Evolutionary conservation across 495 filamentous ascomycete genomes (phyloP), one percentile per base, ranked within the genome.

Genomic region (Aspergillus egyptiacus): DNA sequence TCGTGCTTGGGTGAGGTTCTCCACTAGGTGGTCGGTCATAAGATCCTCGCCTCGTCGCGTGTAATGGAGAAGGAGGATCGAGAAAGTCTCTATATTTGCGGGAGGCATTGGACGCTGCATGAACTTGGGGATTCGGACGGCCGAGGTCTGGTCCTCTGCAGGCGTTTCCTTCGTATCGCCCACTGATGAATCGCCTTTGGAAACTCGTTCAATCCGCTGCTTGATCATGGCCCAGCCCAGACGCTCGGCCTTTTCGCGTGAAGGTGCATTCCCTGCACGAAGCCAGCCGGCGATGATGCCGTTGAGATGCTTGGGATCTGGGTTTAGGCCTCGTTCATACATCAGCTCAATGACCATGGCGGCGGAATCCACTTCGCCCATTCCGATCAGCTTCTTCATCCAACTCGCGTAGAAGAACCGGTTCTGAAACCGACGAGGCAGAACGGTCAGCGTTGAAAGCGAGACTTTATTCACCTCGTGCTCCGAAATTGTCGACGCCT

Each of bases 351-450:
- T 69, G 11, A 89, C 85, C 31, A 79, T 69, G 28, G 77, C 78
- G 6, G 85, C 85, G 8, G 82, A 82, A 53, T 85, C 78, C 14
- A 85, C 68, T 47, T 88, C 78, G 5, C 81, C 83, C 57, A 80
- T 79, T 22, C 83, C 84, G 50, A 91, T 83, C 2, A 91, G 74
- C 32, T 86, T 82, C 63, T 87, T 89, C 58, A 89, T 73, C 86
- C 85, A 91, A 55, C 81, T 87, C 10, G 83, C 86, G 53, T 84
- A 82, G 63, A 91, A 91, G 65, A 85, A 89, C 32, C 85, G 81
- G 57, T 87, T 89, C 41, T 84, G 79, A 40, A 86, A 79, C 20
- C 66, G 68, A 7, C 76, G 68, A 6, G 86, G 85, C 15, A 89
- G 58, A 32, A 72, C 57, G 6, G 72, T 75, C 14, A 82, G 60